Evolutionary conservation across 1,284 basidiomycete species (phyloP), one percentile per base, ranked within the genome.

Genomic region (Cutaneotrichosporon cutaneum): DNA sequence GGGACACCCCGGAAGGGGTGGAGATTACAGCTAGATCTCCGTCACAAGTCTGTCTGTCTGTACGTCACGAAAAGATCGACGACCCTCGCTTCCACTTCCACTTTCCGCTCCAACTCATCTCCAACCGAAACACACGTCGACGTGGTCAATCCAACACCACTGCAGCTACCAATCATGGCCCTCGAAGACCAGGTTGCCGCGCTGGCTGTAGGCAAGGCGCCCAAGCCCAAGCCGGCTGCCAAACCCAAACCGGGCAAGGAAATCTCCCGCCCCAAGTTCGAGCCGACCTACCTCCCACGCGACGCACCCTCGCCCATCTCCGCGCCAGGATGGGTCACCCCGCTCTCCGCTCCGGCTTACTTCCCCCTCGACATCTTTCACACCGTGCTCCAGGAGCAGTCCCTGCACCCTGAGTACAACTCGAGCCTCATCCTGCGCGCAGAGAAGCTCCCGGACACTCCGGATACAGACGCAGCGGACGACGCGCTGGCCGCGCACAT

Each of bases 361-460:
- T 77, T 76, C 59, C 60, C 66, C 14, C 65, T 71, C 18, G 56
- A 67, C 39, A 56, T 67, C 36, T 78, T 77, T 61, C 61, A 77
- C 30, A 55, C 70, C 1, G 70, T 71, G 0, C 63, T 75, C 35
- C 71, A 72, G 55, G 67, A 72, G 24, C 69, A 75, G 8, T 60
- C 68, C 11, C 62, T 75, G 3, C 77, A 80, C 62, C 77, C 79
- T 1, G 79, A 81, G 61, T 72, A 75, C 10, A 77, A 79, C 62
- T 76, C 76, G 14, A 64, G 67, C 26, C 63, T 76, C 27, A 79
- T 79, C 54, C 67, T 80, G 2, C 68, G 78, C 5, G 75, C 77
- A 0, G 77, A 79, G 64, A 57, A 66, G 36, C 54, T 72, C 27
- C 59, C 68, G 0, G 52, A 21, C 24, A 35, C 39, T 8, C 39